Base-by-base conservation (phyloP, 1,284 basidiomycete species). In the Sutorius eximius region DNA sequence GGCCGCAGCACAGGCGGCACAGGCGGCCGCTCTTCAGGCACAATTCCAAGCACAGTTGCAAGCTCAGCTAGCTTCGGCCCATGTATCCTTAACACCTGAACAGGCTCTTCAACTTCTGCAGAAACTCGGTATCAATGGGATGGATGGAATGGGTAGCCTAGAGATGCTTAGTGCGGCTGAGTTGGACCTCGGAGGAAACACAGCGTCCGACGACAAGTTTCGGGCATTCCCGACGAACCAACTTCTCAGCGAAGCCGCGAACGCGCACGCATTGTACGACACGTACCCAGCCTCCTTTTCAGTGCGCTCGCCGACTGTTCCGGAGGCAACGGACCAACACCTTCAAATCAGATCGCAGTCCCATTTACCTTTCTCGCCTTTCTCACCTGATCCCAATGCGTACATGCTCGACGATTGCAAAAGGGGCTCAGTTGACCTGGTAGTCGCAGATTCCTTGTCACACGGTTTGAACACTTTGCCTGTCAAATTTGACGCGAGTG, bases 1-100 rank as follows among this genome's bases (percentile, higher is more conserved):
- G 69, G 90, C 90, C 5, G 89, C 90, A 18, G 90, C 89, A 6
- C 88, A 90, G 65, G 88, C 87, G 22, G 87, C 88, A 11, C 88
- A 89, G 66, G 81, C 83, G 16, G 84, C 86, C 24, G 83, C 87
- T 37, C 70, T 87, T 45, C 83, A 87, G 55, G 66, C 73, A 12
- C 81, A 82, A 57, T 69, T 76, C 22, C 72, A 79, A 58, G 62
- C 72, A 0, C 81, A 81, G 56, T 69, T 75, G 34, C 72, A 78
- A 65, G 60, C 69, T 24, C 74, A 78, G 56, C 61, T 68, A 63
- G 37, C 67, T 49, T 59, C 72, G 12, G 60, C 70, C 12, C 53
- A 66, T 45, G 50, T 66, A 44, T 51, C 62, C 46, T 64, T 89
- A 60, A 83, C 82, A 10, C 77, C 81, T 44, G 87, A 90, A 58